These are phyloP conservation scores for Ochetophila trinervis DNA, from an alignment of 306 rosid genomes.

Conservation along the genomic window DNA sequence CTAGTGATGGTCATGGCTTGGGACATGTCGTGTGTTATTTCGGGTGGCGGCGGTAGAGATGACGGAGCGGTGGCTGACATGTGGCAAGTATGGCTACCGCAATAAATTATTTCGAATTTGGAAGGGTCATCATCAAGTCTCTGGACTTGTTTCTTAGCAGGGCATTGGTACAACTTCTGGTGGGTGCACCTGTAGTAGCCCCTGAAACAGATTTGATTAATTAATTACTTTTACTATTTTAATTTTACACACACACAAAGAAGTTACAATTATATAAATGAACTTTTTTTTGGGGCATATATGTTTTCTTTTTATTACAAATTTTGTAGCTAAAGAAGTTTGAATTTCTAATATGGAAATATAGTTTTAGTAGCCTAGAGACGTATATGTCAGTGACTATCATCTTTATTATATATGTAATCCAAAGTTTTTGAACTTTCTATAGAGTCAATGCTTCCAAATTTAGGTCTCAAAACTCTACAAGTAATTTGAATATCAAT, in stretches of 20 bases:
- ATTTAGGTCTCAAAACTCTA: neutral
- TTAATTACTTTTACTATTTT: neutral
- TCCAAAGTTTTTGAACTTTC: neutral
- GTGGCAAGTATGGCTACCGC: conserved; percentile 58
- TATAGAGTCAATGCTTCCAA: neutral
- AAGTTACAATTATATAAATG: no score
- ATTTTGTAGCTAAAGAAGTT: no score
- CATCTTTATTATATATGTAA: no score
- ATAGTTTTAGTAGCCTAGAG: no score
- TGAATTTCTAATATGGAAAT: no score
- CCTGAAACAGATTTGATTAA: conserved; percentile 24
- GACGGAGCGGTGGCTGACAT: conserved; percentile 75
- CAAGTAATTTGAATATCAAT: neutral
- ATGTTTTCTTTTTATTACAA: no score
- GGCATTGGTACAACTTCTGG: conserved; percentile 59
- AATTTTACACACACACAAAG: no score
- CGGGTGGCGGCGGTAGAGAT: conserved; percentile 19
- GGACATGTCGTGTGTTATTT: conserved; percentile 21
- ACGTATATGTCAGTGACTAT: no score
- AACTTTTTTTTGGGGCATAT: no score
- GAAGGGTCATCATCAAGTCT: conserved; percentile 43
- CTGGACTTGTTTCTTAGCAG: conserved; percentile 74
- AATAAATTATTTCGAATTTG: conserved; percentile 50
- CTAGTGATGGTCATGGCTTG: conserved; percentile 3
- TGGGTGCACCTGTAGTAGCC: conserved; percentile 72